Conservation (phyloP, 768 basidiomycete species). For the Rhodotorula paludigena region DNA sequence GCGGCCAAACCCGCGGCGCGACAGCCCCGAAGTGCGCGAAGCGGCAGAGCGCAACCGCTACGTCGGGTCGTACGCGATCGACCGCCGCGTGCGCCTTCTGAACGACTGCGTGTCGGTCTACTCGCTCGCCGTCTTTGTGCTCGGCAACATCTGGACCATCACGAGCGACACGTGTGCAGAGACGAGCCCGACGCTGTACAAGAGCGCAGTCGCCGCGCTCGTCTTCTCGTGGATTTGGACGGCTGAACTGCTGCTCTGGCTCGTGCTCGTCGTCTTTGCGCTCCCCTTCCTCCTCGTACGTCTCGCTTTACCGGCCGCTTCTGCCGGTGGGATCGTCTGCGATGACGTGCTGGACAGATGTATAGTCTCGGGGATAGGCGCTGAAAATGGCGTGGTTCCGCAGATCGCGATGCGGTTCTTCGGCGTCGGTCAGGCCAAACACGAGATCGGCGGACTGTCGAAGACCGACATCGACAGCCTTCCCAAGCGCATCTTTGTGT, state of each 20-base stretch:
- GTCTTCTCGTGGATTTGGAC: conserved; percentile 34
- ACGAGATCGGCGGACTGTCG: conserved; percentile 40
- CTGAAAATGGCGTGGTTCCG: no score
- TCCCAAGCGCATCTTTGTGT: conserved; percentile 22
- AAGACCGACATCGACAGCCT: conserved; percentile 37
- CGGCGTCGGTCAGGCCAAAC: conserved; percentile 37
- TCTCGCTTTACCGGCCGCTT: background rate
- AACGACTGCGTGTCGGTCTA: conserved; percentile 17
- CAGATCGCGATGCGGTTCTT: conserved; percentile 33
- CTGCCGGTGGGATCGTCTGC: no score
- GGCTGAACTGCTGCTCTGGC: conserved; percentile 38
- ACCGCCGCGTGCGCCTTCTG: conserved; percentile 2
- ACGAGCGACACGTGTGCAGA: background rate
- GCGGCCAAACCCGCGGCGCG: background rate
- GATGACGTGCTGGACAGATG: no score
- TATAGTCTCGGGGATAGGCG: no score
- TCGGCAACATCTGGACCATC: conserved; percentile 38
- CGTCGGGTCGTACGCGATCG: background rate
- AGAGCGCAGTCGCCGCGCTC: conserved; percentile 27
- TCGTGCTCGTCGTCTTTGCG: conserved; percentile 41
- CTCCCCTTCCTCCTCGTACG: conserved; percentile 35
- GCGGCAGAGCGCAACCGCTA: conserved; percentile 15
- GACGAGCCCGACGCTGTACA: conserved; percentile 31
- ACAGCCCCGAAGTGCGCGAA: background rate
- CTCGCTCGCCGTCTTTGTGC: conserved; percentile 21